Base-by-base conservation (phyloP, 805 yeast genomes). In the Zygotorulaspora florentina region DNA sequence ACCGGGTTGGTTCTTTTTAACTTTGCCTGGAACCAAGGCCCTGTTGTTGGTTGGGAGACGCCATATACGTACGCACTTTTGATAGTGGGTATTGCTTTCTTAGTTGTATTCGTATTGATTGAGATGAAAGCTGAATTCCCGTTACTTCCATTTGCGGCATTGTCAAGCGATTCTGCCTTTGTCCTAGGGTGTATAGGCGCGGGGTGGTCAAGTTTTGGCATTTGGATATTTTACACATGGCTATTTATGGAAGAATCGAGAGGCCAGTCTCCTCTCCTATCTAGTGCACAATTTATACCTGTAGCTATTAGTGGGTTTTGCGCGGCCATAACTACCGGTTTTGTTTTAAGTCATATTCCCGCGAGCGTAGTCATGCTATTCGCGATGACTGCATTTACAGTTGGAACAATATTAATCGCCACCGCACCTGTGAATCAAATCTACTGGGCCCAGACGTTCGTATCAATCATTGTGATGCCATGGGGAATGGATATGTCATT, bases 401-500 rank as follows among this genome's bases (percentile, higher is more conserved):
- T 67, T 11, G 81, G 82, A 1, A 57, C 67, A 26, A 57, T 77
- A 2, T 57, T 80, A 54, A 60, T 76, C 20, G 75, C 80, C 0
- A 68, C 79, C 0, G 66, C 73, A 41, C 85, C 85, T 0, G 71
- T 72, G 2, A 53, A 71, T 40, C 82, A 81, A 57, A 66, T 73
- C 0, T 83, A 72, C 58, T 83, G 81, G 77, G 70, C 74, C 9
- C 70, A 76, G 39, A 62, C 76, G 4, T 75, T 83, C 59, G 77
- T 80, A 2, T 69, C 77, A 13, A 62, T 71, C 57, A 56, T 79
- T 23, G 61, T 81, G 11, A 69, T 75, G 11, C 73, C 80, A 1
- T 79, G 77, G 72, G 89, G 84, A 1, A 80, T 83, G 85, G 87
- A 83, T 58, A 68, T 79, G 59, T 74, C 80, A 42, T 83, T 81